Base-by-base conservation (phyloP, 1,139 yeast species). In the Taphrina confusa region DNA sequence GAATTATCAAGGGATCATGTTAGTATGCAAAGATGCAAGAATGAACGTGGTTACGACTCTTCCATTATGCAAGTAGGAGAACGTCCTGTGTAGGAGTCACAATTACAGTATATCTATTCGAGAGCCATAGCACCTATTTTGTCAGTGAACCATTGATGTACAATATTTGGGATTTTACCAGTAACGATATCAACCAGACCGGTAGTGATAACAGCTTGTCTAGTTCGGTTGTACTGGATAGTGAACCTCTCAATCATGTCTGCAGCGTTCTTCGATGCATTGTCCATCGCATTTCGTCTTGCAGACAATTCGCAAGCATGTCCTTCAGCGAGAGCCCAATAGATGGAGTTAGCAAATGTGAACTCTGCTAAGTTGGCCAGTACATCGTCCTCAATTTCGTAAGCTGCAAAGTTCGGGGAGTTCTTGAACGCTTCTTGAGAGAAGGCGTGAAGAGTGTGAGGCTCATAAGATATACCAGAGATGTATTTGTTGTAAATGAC, bases 251-350 rank as follows among this genome's bases (percentile, higher is more conserved):
- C 85, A 74, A 92, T 92, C 98, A 92, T 92, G 71, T 92, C 98
- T 79, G 96, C 96, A 67, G 98, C 98, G 75, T 91, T 92, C 95
- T 92, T 92, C 70, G 97, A 90, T 67, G 98, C 98, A 74, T 91
- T 92, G 78, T 92, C 98, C 98, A 92, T 92, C 71, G 98, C 98
- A 76, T 90, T 91, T 85, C 98, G 91, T 84, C 98, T 90, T 65
- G 98, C 97, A 68, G 95, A 87, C 70, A 91, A 82, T 81, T 92
- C 98, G 63, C 97, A 88, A 67, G 98, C 97, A 76, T 92, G 91
- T 76, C 97, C 97, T 76, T 92, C 97, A 68, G 97, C 92, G 82
- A 91, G 82, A 67, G 96, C 97, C 73, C 94, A 78, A 76, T 86
- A 83, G 71, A 92, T 81, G 71, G 89, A 83, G 82, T 89, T 91